Evolutionary conservation across 2,329 filamentous ascomycete genomes (phyloP).

Genomic region (Davidsoniella eucalypti): DNA sequence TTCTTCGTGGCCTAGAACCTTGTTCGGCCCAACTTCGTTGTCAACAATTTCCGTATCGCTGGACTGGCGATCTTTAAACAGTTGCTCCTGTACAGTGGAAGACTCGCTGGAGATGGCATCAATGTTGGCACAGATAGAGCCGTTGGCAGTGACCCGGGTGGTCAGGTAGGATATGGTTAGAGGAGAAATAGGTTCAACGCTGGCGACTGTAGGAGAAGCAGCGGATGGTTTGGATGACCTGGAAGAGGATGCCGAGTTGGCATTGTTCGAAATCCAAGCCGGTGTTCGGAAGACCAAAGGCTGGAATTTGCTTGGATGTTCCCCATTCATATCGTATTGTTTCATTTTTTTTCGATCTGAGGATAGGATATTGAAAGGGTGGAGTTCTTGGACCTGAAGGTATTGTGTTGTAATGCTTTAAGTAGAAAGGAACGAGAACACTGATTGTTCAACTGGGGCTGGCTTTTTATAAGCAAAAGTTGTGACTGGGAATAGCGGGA

Average conservation of each 20-base stretch:
- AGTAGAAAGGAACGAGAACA: no score
- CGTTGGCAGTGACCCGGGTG: background rate
- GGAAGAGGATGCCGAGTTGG: background rate
- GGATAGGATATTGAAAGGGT: no score
- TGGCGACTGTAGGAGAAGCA: no score
- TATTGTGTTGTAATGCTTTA: no score
- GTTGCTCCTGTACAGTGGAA: background rate
- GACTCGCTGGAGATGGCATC: background rate
- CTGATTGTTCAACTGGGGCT: no score
- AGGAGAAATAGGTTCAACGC: slow-evolving; percentile 8
- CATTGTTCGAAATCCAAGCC: background rate
- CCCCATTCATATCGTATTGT: no score
- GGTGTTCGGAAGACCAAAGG: slow-evolving; percentile 1
- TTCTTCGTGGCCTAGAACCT: background rate
- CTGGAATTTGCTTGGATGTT: no score
- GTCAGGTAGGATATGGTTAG: slow-evolving; percentile 4
- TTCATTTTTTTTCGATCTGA: no score
- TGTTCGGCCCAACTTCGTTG: background rate
- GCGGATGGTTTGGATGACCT: background rate
- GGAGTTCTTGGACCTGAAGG: no score
- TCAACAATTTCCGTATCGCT: background rate
- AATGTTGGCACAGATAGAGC: background rate
- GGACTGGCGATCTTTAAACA: no score
- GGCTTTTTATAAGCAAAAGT: no score
- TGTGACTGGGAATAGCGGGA: no score